A percentile compares a stretch with the other conserved stretches of the same genome.
Evolutionary conservation across 495 filamentous ascomycete genomes (phyloP).

Genomic region (Neurospora cerealis): DNA sequence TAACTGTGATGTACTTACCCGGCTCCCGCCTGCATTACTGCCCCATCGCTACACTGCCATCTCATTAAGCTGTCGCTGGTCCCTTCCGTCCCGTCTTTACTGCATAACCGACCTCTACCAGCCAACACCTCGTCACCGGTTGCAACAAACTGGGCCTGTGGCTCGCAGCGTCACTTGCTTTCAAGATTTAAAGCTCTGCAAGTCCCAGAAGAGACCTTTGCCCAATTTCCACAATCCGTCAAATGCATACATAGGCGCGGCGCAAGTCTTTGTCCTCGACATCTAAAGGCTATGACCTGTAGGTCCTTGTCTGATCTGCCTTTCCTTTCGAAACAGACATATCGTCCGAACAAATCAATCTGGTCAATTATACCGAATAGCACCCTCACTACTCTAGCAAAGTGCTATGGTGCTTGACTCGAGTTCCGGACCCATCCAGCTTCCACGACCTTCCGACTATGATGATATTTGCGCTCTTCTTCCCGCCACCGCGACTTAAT

Average conservation of each 20-base stretch:
- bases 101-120: not conserved
- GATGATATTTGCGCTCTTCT: not conserved
- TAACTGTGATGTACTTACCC: not conserved
- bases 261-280: not conserved
- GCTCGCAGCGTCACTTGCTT: not conserved
- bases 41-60: not conserved
- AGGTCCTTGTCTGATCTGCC: not conserved
- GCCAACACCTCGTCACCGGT: not conserved
- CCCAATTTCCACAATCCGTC: not conserved
- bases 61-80: not conserved
- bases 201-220: not conserved
- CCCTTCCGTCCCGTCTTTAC: not conserved
- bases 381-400: not conserved
- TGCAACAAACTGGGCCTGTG: not conserved
- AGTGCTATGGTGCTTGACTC: not conserved
- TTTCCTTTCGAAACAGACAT: not conserved
- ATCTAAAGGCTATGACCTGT: not conserved
- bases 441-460: not conserved
- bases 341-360: not conserved
- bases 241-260: not conserved
- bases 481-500: not conserved
- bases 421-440: not conserved
- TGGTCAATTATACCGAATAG: not conserved
- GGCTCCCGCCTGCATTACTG: not conserved
- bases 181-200: not conserved